Percentiles rank a stretch among this genome's conserved stretches.
These are phyloP conservation scores for Lonicera japonica DNA, from an alignment of 129 eudicot species.

Conservation along the genomic window DNA sequence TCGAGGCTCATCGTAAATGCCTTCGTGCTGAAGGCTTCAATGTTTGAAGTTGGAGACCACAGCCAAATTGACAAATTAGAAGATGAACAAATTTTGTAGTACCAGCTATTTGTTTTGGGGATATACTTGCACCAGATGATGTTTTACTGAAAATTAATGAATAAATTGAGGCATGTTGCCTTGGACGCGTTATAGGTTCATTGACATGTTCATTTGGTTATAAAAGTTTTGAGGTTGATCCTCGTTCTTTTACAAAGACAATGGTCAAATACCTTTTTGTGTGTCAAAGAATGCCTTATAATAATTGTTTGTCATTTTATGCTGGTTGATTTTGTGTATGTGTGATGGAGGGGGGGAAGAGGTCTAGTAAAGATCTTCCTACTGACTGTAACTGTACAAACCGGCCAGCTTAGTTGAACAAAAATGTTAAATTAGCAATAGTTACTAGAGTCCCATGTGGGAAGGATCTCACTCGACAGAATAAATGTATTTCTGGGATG, in stretches of 20 bases:
- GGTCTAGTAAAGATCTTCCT: too few species aligned
- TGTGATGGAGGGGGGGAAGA: neutral
- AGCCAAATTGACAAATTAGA: neutral
- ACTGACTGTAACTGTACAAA: too few species aligned
- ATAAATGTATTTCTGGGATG: too few species aligned
- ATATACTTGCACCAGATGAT: slow-evolving; percentile 7
- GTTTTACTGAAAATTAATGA: neutral
- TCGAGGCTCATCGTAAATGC: slow-evolving; percentile 82
- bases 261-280: neutral
- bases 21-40: slow-evolving; percentile 90
- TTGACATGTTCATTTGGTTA: slow-evolving; percentile 7
- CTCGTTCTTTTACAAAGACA: slow-evolving; percentile 6
- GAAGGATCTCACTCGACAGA: too few species aligned
- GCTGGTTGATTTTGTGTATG: neutral
- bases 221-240: slow-evolving; percentile 15
- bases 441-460: too few species aligned
- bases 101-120: slow-evolving; percentile 16
- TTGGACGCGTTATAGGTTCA: neutral
- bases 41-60: slow-evolving; percentile 30
- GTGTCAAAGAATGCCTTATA: neutral
- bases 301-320: neutral
- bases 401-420: too few species aligned
- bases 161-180: slow-evolving; percentile 19
- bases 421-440: too few species aligned
- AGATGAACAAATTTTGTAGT: slow-evolving; percentile 11